Conservation (phyloP, 306 rosid species). For the Carpinus viminea region DNA sequence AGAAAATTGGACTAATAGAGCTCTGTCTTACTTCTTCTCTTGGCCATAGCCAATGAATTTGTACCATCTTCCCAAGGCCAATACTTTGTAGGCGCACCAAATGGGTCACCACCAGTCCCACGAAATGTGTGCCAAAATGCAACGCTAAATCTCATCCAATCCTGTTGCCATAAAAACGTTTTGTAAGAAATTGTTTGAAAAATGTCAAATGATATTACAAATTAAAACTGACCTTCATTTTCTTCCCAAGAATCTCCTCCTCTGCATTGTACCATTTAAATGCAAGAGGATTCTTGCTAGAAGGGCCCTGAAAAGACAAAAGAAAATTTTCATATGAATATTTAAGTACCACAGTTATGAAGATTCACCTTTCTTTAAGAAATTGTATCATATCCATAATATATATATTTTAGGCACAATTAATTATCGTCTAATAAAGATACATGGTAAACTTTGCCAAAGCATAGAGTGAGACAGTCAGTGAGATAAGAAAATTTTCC, state of each 20-base stretch:
- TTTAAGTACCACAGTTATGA: not conserved
- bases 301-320: slow-evolving; percentile 63
- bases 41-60: slow-evolving; percentile 86
- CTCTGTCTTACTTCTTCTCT: slow-evolving; percentile 76
- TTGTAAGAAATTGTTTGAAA: slow-evolving; percentile 23
- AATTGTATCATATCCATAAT: not conserved
- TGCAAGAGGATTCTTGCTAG: slow-evolving; percentile 79
- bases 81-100: slow-evolving; percentile 79
- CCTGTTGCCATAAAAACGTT: slow-evolving; percentile 42
- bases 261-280: slow-evolving; percentile 87
- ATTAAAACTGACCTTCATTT: slow-evolving; percentile 77
- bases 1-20: not conserved
- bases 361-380: not conserved
- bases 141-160: slow-evolving; percentile 96
- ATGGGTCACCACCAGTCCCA: slow-evolving; percentile 89
- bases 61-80: slow-evolving; percentile 99
- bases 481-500: not conserved
- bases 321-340: not conserved
- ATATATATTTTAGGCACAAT: not conserved
- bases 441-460: too few relatives aligned
- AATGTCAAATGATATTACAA: slow-evolving; percentile 3
- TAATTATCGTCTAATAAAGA: not conserved
- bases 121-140: slow-evolving; percentile 99
- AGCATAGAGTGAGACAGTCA: not conserved
- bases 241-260: slow-evolving; percentile 86